A percentile compares a stretch with the other conserved stretches of the same genome.
phyloP scores from a whole-genome alignment of 352 stramenopile genomes.

The Phytophthora tubulina region DNA sequence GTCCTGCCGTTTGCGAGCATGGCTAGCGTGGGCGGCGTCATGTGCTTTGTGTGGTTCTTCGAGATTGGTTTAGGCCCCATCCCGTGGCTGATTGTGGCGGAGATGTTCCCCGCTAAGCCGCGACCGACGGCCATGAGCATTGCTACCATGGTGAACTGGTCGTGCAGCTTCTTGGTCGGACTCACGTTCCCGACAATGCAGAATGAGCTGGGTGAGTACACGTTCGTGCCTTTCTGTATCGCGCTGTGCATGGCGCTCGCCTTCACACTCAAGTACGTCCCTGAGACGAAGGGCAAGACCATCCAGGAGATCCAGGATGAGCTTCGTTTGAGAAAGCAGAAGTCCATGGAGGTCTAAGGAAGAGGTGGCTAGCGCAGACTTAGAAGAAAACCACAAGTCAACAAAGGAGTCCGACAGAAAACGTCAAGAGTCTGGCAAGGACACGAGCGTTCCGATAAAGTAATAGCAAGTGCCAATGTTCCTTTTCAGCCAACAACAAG shows the following conservation, averaged over 20 bases:
- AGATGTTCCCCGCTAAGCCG: slow-evolving; percentile 96
- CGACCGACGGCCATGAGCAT: slow-evolving; percentile 92
- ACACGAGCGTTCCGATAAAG: slow-evolving; percentile 2
- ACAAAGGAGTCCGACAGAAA: slow-evolving; percentile 4
- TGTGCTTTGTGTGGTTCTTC: slow-evolving; percentile 85
- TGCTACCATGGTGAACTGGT: slow-evolving; percentile 96
- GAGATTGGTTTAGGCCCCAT: slow-evolving; percentile 91
- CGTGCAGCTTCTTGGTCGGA: slow-evolving; percentile 95
- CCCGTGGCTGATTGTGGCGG: slow-evolving; percentile 96
- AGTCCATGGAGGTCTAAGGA: slow-evolving; percentile 41
- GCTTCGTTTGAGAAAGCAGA: slow-evolving; percentile 46
- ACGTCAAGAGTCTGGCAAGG: not conserved
- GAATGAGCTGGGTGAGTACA: slow-evolving; percentile 83
- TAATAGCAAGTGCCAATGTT: slow-evolving; percentile 9
- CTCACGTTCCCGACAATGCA: slow-evolving; percentile 94
- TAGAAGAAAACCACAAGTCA: slow-evolving; percentile 21
- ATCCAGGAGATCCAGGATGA: slow-evolving; percentile 77
- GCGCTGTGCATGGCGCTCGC: slow-evolving; percentile 79
- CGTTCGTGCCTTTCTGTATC: slow-evolving; percentile 91
- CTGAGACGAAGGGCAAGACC: slow-evolving; percentile 92
- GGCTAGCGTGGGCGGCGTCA: slow-evolving; percentile 68
- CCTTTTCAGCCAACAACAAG: not conserved
- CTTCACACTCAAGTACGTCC: slow-evolving; percentile 88
- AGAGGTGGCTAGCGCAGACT: slow-evolving; percentile 7
- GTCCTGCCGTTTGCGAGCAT: slow-evolving; percentile 71